These are phyloP conservation scores for Teunomyces lycoperdinae DNA, from an alignment of 805 yeast genomes.

Conservation along the genomic window DNA sequence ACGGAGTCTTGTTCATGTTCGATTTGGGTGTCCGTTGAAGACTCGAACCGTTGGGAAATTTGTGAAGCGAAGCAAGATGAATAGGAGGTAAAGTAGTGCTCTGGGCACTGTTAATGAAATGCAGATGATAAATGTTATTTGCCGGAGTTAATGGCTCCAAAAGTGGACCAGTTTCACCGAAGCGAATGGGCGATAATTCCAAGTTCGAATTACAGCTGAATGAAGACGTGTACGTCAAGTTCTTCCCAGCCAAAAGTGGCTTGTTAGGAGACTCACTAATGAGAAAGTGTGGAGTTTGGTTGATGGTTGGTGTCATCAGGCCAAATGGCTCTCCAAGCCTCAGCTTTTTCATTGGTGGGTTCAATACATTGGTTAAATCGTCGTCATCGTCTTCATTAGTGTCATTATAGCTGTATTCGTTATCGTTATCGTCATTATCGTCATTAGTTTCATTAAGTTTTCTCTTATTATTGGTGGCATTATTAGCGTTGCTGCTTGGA, in stretches of 20 bases:
- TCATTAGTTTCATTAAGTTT: slow-evolving; percentile 18
- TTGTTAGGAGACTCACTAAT: slow-evolving; percentile 38
- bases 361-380: slow-evolving; percentile 6
- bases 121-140: slow-evolving; percentile 10
- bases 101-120: slow-evolving; percentile 1
- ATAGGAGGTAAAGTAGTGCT: slow-evolving; percentile 1
- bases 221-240: slow-evolving; percentile 56
- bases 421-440: slow-evolving; percentile 11
- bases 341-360: slow-evolving; percentile 15
- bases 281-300: slow-evolving; percentile 19
- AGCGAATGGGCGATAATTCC: slow-evolving; percentile 59
- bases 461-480: slow-evolving; percentile 2
- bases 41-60: slow-evolving; percentile 1
- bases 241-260: slow-evolving; percentile 39
- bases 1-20: slow-evolving; percentile 30
- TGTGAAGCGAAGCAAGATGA: background rate
- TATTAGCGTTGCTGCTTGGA: background rate
- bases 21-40: slow-evolving; percentile 30
- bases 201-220: slow-evolving; percentile 65
- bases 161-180: slow-evolving; percentile 61
- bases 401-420: slow-evolving; percentile 10
- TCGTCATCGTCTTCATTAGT: slow-evolving; percentile 6
- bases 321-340: slow-evolving; percentile 12
- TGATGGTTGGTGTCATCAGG: background rate
- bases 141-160: slow-evolving; percentile 62